Evolutionary conservation across 208 protist genomes (phyloP), one percentile per base, ranked within the genome.

Genomic region (Strigomonas culicis): DNA sequence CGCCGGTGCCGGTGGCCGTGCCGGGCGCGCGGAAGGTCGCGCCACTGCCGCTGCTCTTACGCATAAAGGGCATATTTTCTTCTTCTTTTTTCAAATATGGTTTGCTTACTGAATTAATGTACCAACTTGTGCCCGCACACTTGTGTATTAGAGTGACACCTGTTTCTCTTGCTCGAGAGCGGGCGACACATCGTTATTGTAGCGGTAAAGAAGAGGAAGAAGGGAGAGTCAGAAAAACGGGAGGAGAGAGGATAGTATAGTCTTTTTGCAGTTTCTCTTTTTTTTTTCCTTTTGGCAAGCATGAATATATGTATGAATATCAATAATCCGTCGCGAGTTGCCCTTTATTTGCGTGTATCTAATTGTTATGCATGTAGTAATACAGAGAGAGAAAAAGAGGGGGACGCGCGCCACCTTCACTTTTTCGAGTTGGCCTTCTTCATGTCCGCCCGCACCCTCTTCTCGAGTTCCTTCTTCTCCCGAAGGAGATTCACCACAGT

Each of bases 401-500:
- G n/a, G n/a, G n/a, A n/a, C n/a, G n/a, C n/a, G n/a, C n/a, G n/a
- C n/a, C n/a, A n/a, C n/a, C n/a, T n/a, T n/a, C n/a, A n/a, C n/a
- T n/a, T n/a, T n/a, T n/a, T n/a, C n/a, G n/a, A n/a, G n/a, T n/a
- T 11, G 4, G 52, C 52, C 52, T 58, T 71, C 56, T 86, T 86
- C 15, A 51, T 57, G 31, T 68, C 70, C 10, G 70, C 70, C 11
- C 72, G 63, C 15, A 84, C 24, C 43, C 75, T 67, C 78, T 88
- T 94, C 46, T 86, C 73, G 53, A 92, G 41, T 46, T 83, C 74
- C 58, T 90, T 89, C 21, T 72, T 75, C 15, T 66, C 61, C 11
- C 82, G 74, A 32, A 92, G 60, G n/a, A 91, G 66, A 15, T 69
- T 72, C 11, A 94, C 80, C 7, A 90, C 64, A 1, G 30, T 47